Evolutionary conservation across 768 basidiomycete genomes (phyloP), one percentile per base, ranked within the genome.

Genomic region (Pleurotus tuber-regium): DNA sequence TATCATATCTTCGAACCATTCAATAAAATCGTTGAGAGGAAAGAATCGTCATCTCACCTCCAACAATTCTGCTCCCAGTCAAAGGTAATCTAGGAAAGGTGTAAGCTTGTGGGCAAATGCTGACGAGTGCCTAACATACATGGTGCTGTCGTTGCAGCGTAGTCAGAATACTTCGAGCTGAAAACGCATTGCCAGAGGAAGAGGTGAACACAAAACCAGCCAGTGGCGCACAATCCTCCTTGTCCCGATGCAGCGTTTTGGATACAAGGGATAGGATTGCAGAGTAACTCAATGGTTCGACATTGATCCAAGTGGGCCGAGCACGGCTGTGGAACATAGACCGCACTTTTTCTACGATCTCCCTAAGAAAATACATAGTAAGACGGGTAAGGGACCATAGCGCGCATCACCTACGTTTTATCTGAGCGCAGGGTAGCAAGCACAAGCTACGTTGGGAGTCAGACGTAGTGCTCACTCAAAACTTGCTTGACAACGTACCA

Each of bases 121-220:
- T n/a, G 18, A 7, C 19, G 14, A 4, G 28, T 40, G 44, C 11
- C n/a, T n/a, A 29, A 66, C 81, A 42, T 59, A 86, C 85, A 61
- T 80, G 73, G 53, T 76, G 73, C 59, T 86, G 84, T 14, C 86
- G 71, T 46, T 87, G 83, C 2, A 88, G 67, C 1, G 81, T 84
- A 28, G 71, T 74, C 25, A 89, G 64, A 44, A 88, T 74, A 58
- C 78, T 87, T 49, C 86, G 69, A 2, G 83, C 82, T 4, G 82
- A 80, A 58, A 89, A 88, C 0, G 85, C 80, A 62, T 88, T 89
- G 5, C 87, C 87, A 14, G 76, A 76, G 1, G 86, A 86, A 9
- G 77, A 69, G 1, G 71, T 69, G 56, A 74, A 79, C 12, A 88
- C 70, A 43, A 86, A 76, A 14, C 73, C 71, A 4, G 84, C 77